Evolutionary conservation across 441 rosid genomes (phyloP).

Genomic region (Gossypium laxum): DNA sequence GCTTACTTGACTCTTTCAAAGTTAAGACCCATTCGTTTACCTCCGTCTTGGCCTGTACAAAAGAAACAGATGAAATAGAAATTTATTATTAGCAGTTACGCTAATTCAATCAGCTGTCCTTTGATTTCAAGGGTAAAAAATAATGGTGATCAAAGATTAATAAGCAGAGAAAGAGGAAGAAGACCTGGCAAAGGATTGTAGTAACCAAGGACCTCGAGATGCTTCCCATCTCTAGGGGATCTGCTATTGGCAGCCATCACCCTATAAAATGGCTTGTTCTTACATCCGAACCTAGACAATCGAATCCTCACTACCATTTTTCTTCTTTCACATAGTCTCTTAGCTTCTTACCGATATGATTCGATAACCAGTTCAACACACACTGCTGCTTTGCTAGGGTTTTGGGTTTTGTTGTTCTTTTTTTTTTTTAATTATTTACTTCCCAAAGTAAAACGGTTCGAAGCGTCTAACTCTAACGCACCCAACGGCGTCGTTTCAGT

Average conservation of each 20-base stretch:
- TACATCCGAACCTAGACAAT: conserved; percentile 55
- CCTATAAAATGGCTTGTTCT: conserved; percentile 49
- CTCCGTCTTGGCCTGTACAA: conserved; percentile 60
- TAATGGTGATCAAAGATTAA: not conserved
- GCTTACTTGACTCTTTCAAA: conserved; percentile 68
- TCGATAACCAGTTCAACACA: not conserved
- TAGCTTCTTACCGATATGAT: not conserved
- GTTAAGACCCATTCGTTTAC: conserved; percentile 74
- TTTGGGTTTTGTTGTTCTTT: not conserved
- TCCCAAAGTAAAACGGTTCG: not conserved
- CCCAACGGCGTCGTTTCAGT: not conserved
- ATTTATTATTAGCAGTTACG: not conserved
- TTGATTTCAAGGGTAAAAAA: not conserved
- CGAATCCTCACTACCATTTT: conserved; percentile 56
- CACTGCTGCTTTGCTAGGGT: not conserved
- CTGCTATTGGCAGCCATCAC: conserved; percentile 59
- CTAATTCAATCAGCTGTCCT: not conserved
- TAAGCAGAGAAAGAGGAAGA: not conserved
- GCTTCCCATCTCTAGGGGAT: conserved; percentile 61
- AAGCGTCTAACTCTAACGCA: not conserved
- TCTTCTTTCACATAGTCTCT: not conserved
- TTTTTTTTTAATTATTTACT: not conserved
- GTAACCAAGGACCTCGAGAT: conserved; percentile 60
- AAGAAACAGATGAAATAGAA: not conserved
- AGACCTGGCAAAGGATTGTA: conserved; percentile 55